Conservation (phyloP, 176 grass and related monocot species). For the Eragrostis curvula region DNA sequence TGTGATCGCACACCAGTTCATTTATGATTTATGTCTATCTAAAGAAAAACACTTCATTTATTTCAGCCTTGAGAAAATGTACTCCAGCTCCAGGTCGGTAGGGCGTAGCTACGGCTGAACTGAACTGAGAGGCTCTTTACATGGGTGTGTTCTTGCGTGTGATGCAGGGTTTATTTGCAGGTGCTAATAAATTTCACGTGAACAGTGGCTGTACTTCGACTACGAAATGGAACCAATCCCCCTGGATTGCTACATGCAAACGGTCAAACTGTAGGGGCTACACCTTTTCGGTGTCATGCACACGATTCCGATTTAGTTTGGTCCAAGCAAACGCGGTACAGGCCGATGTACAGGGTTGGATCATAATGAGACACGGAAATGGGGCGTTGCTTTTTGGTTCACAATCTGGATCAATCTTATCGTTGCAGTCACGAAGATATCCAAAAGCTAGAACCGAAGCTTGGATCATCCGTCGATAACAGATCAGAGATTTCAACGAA, state of each 20-base stretch:
- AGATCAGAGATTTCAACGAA: not conserved
- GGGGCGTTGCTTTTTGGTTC: not conserved
- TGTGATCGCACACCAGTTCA: not conserved
- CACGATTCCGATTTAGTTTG: not conserved
- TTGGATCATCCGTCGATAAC: not conserved
- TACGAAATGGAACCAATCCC: not conserved
- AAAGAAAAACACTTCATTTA: not conserved
- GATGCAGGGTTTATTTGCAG: not conserved
- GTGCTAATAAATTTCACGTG: not conserved
- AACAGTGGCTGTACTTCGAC: not conserved
- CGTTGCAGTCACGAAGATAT: not conserved
- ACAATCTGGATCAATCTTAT: not conserved
- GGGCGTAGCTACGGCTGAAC: not conserved
- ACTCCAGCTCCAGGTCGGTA: not conserved
- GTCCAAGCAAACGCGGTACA: conserved; percentile 6
- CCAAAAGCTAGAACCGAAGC: not conserved
- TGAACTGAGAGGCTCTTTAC: not conserved
- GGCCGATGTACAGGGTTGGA: not conserved
- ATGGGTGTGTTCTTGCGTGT: conserved; percentile 17
- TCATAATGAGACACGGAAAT: not conserved
- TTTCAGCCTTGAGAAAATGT: not conserved
- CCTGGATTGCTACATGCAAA: conserved; percentile 17
- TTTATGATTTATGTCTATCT: not conserved
- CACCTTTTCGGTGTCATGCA: not conserved
- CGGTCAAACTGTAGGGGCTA: not conserved